Conservation (phyloP, 129 eudicot species). For the Chrysanthemum makinoi region DNA sequence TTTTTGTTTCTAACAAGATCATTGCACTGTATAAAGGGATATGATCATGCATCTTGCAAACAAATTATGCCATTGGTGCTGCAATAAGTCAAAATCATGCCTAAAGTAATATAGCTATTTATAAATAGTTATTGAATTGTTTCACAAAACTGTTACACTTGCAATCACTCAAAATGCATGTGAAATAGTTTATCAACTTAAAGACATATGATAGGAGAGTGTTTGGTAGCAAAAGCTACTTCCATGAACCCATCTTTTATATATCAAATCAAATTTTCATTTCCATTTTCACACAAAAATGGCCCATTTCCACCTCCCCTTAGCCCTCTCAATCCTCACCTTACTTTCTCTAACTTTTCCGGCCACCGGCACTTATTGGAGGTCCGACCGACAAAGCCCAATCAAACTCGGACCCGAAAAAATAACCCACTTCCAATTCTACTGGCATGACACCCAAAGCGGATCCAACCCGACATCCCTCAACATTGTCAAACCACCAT, state of each 20-base stretch:
- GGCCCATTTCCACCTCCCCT: slow-evolving; percentile 11
- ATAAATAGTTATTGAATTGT: background rate
- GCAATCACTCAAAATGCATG: slow-evolving; percentile 12
- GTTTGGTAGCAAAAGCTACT: slow-evolving; percentile 29
- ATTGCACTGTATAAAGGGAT: no score
- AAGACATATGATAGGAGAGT: slow-evolving; percentile 4
- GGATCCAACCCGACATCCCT: slow-evolving; percentile 35
- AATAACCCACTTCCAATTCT: slow-evolving; percentile 36
- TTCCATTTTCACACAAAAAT: slow-evolving; percentile 7
- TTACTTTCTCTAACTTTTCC: slow-evolving; percentile 10
- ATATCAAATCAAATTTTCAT: slow-evolving; percentile 6
- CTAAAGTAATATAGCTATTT: background rate
- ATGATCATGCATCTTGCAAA: no score
- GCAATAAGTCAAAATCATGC: no score
- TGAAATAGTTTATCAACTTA: background rate
- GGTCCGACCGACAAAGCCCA: background rate
- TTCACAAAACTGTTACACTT: background rate
- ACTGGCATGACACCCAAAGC: slow-evolving; percentile 36
- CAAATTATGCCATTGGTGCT: no score
- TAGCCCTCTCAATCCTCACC: slow-evolving; percentile 16
- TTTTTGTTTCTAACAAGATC: no score
- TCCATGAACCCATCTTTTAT: slow-evolving; percentile 26
- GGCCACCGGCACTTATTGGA: slow-evolving; percentile 6
- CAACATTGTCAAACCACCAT: slow-evolving; percentile 9
- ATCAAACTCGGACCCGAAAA: slow-evolving; percentile 25